Conservation (phyloP, 768 basidiomycete species). For the Krasilnikovozyma curviuscula region DNA sequence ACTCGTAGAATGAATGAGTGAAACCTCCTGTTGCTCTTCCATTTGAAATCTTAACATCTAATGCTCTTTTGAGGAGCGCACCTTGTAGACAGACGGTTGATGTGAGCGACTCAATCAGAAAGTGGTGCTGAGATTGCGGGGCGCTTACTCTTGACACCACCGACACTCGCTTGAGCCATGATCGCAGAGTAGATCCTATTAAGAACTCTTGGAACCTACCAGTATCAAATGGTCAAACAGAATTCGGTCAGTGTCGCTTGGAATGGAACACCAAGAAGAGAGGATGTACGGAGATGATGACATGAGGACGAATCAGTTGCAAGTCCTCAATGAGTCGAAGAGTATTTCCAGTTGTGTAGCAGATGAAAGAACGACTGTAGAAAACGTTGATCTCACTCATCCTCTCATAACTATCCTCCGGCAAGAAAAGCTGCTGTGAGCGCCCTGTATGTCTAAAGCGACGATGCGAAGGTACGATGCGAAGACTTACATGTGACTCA, state of each 20-base stretch:
- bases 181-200: constrained; percentile 12
- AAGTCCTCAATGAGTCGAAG: constrained; percentile 2
- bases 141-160: constrained; percentile 4
- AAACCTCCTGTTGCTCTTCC: constrained; percentile 39
- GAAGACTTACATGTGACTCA: too few species aligned
- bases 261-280: too few species aligned
- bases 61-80: constrained; percentile 59
- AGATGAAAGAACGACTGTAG: neutral
- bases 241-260: neutral
- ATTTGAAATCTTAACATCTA: constrained; percentile 53
- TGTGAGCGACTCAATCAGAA: neutral
- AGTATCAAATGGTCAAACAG: neutral
- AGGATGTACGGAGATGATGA: constrained; percentile 1
- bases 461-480: too few species aligned
- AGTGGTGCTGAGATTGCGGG: too few species aligned
- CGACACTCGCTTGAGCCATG: constrained; percentile 5
- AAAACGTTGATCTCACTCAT: too few species aligned
- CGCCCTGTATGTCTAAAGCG: too few species aligned
- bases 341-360: constrained; percentile 7
- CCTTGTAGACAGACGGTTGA: constrained; percentile 32
- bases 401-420: too few species aligned
- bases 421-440: too few species aligned
- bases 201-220: too few species aligned
- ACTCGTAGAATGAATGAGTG: constrained; percentile 76
- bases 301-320: constrained; percentile 1